Evolutionary conservation across 2,329 filamentous ascomycete species (phyloP).

Genomic region (Exophiala calicioides): DNA sequence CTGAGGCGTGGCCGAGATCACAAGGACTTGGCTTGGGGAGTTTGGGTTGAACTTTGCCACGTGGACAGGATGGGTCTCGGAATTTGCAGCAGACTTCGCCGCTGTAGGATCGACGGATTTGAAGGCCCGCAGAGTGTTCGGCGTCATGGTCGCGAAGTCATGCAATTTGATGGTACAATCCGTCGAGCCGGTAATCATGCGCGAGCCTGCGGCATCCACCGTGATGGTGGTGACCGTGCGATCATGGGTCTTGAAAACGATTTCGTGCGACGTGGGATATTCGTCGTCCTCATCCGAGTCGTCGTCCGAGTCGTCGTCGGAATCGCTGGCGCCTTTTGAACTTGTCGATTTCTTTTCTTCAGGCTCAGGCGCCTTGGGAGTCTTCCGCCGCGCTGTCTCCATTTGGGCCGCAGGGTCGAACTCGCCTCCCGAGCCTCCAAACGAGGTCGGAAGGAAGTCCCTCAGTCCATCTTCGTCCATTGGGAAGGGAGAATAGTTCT

Average conservation of each 20-base stretch:
- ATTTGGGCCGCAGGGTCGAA: conserved; percentile 79
- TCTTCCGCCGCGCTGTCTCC: conserved; percentile 69
- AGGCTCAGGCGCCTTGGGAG: conserved; percentile 41
- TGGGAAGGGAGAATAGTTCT: neutral
- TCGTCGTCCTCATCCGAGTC: conserved; percentile 73
- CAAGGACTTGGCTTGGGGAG: conserved; percentile 77
- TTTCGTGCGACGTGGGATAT: conserved; percentile 88
- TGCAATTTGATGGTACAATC: conserved; percentile 92
- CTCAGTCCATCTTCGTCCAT: conserved; percentile 49
- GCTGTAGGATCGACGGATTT: conserved; percentile 85
- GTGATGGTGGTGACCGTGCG: conserved; percentile 81
- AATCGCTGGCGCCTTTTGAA: conserved; percentile 41
- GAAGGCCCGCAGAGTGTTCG: conserved; percentile 90
- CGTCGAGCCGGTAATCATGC: conserved; percentile 85
- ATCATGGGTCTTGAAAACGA: conserved; percentile 89
- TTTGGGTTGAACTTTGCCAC: conserved; percentile 83
- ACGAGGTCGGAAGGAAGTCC: conserved; percentile 74
- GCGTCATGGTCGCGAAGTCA: conserved; percentile 94
- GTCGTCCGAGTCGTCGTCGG: conserved; percentile 50
- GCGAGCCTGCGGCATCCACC: conserved; percentile 79
- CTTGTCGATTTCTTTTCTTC: conserved; percentile 35
- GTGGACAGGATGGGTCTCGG: conserved; percentile 86
- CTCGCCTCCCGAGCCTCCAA: conserved; percentile 77
- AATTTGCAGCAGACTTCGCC: conserved; percentile 67
- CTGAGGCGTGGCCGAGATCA: conserved; percentile 84